A percentile compares a stretch with the other conserved stretches of the same genome.
phyloP scores from a whole-genome alignment of 148 eudicot species.

The Rhododendron kiyosumense region DNA sequence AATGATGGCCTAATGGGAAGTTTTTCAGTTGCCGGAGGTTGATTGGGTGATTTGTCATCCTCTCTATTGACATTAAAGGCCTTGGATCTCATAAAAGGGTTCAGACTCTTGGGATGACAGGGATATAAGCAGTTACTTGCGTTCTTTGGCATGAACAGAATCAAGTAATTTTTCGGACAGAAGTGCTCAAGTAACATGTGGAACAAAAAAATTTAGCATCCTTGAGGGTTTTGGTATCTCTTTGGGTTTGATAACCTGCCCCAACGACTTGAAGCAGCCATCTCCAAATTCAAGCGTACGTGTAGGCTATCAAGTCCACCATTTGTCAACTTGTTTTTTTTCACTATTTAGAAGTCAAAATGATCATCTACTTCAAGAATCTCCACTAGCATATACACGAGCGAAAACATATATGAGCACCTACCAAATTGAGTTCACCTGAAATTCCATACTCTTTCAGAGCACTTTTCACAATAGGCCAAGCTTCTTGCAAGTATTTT shows the following conservation, averaged over 20 bases:
- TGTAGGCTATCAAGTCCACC: neutral
- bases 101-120: neutral
- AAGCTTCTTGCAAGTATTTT: slow-evolving; percentile 22
- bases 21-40: neutral
- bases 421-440: slow-evolving; percentile 8
- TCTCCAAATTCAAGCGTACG: neutral
- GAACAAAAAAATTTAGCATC: neutral
- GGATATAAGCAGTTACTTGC: neutral
- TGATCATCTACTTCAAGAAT: neutral
- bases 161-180: neutral
- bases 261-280: neutral
- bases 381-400: neutral
- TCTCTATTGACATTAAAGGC: neutral
- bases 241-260: neutral
- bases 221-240: neutral
- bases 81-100: neutral
- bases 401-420: neutral
- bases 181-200: neutral
- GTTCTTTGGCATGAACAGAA: neutral
- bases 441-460: slow-evolving; percentile 16
- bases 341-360: neutral
- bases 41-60: neutral
- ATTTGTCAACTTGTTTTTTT: neutral
- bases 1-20: neutral
- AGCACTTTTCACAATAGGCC: slow-evolving; percentile 20